Evolutionary conservation across 176 grass and related monocot genomes (phyloP).

Genomic region (Poa pratensis): DNA sequence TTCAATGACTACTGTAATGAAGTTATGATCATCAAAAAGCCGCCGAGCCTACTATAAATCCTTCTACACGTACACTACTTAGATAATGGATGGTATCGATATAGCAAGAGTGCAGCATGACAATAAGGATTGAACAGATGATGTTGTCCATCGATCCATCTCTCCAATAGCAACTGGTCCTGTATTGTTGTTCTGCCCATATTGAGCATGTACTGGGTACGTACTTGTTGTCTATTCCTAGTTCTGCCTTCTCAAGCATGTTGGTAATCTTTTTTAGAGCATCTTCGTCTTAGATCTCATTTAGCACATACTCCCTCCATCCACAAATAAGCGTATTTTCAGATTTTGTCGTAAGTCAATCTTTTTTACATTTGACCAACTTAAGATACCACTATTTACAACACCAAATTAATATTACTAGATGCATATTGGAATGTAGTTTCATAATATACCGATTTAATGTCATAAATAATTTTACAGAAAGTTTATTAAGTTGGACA

Average conservation of each 20-base stretch:
- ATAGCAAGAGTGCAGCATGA: background rate
- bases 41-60: background rate
- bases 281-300: background rate
- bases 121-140: conserved; percentile 11
- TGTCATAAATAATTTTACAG: too few species aligned
- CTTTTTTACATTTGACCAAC: too few species aligned
- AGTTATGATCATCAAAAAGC: background rate
- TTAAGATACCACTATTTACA: too few species aligned
- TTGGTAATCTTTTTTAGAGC: background rate
- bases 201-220: background rate
- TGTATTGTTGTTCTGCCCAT: background rate
- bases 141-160: background rate
- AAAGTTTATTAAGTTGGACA: too few species aligned
- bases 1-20: background rate
- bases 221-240: background rate
- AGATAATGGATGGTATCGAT: background rate
- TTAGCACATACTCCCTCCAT: background rate
- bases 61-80: background rate
- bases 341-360: too few species aligned
- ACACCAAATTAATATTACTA: too few species aligned
- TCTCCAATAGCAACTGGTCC: background rate
- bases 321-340: too few species aligned
- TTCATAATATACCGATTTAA: too few species aligned
- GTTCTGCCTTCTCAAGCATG: background rate
- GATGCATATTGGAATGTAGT: too few species aligned